Base-by-base conservation (phyloP, 495 filamentous ascomycete species). In the Penicillium longicatenatum region DNA sequence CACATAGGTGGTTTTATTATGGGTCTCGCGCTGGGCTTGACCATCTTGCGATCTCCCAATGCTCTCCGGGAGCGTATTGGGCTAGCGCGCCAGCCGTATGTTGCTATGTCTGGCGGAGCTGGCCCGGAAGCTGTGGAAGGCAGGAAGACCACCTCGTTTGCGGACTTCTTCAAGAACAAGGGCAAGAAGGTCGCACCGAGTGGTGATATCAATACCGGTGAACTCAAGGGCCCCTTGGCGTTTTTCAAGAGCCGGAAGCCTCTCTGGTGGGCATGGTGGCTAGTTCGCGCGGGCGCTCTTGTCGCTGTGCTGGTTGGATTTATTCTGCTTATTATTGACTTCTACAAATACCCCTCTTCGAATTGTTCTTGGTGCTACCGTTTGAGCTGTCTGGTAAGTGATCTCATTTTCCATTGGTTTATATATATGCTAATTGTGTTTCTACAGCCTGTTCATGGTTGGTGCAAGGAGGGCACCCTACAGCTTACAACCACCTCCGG, bases 221-320 rank as follows among this genome's bases (percentile, higher is more conserved):
- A 55, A 64, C 67, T 85, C 45, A 87, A 84, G 62, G 80, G 84
- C 54, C 91, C 91, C 0, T 63, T 92, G 1, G 83, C 82, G 3
- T 97, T 97, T 73, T 97, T 98, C 79, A 91, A 90, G 69, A 91
- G 90, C 20, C 81, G 94, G 6, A 96, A 93, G 70, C 88, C 90
- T 22, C 74, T 95, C 1, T 98, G 94, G 94, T 98, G 94, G 94
- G 88, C 76, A 10, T 98, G 95, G 93, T 98, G 94, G 94, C 72
- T 97, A 21, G 82, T 97, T 14, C 81, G 94, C 10, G 89, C 84
- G 9, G 91, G 81, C 7, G 88, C 88, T n/a, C 73, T 98, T 52
- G 83, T 95, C 8, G 84, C 84, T 14, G 86, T 92, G 3, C 69
- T 94, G 5, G 79, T 96, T 50, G 86, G 86, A 5, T 94, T 97